Conservation (phyloP, 306 rosid genomes). For the Quercus dentata region DNA sequence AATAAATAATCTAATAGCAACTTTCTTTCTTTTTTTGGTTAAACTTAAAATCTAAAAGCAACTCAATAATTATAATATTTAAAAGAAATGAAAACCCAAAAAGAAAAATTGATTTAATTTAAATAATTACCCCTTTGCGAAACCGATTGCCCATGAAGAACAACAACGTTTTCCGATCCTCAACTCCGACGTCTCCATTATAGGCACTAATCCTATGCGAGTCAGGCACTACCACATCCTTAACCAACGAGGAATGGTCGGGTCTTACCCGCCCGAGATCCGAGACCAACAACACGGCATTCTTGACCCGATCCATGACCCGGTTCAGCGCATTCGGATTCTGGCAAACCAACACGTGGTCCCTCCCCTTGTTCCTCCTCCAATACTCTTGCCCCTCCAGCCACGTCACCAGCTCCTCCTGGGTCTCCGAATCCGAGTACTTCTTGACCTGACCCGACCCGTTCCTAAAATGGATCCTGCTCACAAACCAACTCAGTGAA, state of each 20-base stretch:
- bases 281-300: slow-evolving; percentile 50
- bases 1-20: slow-evolving; percentile 20
- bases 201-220: slow-evolving; percentile 65
- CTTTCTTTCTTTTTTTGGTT: too few species aligned
- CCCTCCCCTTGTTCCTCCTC: slow-evolving; percentile 44
- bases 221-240: slow-evolving; percentile 83
- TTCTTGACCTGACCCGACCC: slow-evolving; percentile 8
- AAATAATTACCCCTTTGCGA: slow-evolving; percentile 61
- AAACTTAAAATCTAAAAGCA: too few species aligned
- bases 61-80: slow-evolving; percentile 17
- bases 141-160: slow-evolving; percentile 94
- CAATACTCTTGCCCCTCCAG: slow-evolving; percentile 44
- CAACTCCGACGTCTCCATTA: slow-evolving; percentile 44
- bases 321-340: slow-evolving; percentile 43
- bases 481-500: slow-evolving; percentile 30
- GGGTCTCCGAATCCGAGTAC: slow-evolving; percentile 45
- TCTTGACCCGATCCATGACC: slow-evolving; percentile 32
- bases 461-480: background rate
- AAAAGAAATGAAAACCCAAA: too few species aligned
- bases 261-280: slow-evolving; percentile 76
- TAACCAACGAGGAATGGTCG: slow-evolving; percentile 78
- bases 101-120: too few species aligned
- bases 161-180: slow-evolving; percentile 58
- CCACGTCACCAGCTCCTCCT: slow-evolving; percentile 44
- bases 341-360: slow-evolving; percentile 46